Conservation (phyloP, 2,329 filamentous ascomycete genomes). For the Parastagonospora nodorum region DNA sequence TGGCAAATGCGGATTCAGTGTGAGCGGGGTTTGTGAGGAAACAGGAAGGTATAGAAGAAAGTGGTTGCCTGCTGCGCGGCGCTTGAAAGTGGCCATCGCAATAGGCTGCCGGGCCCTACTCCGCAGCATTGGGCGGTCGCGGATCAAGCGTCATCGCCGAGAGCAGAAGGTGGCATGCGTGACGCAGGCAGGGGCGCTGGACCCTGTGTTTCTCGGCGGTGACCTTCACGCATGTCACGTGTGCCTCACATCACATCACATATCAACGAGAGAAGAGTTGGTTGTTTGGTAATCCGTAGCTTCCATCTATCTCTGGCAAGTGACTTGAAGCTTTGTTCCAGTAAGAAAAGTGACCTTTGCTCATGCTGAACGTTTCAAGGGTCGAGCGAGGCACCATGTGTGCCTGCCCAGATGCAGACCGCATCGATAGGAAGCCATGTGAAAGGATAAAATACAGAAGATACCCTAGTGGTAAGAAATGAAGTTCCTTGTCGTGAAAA, state of each 20-base stretch:
- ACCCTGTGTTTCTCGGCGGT: neutral
- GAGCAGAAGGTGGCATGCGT: conserved; percentile 5
- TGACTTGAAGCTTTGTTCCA: conserved; percentile 1
- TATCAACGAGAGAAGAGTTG: neutral
- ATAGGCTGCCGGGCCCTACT: too few species aligned
- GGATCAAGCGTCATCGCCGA: conserved; percentile 7
- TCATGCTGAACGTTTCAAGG: conserved; percentile 18
- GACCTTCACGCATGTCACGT: neutral
- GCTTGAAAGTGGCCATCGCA: neutral
- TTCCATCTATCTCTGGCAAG: conserved; percentile 4
- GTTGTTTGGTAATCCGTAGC: conserved; percentile 1
- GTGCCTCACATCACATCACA: neutral
- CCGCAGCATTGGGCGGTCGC: neutral
- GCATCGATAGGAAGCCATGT: conserved; percentile 18
- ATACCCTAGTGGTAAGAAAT: conserved; percentile 1
- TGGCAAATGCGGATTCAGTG: neutral
- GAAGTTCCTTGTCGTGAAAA: conserved; percentile 13
- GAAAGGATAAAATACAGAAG: conserved; percentile 12
- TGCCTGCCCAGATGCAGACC: conserved; percentile 22
- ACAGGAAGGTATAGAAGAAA: conserved; percentile 5
- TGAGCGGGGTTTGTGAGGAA: neutral
- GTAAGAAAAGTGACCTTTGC: conserved; percentile 6
- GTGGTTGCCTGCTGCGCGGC: neutral
- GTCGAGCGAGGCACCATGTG: conserved; percentile 17
- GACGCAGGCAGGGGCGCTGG: neutral